A percentile compares a stretch with the other conserved stretches of the same genome.
phyloP scores from a whole-genome alignment of 257 asterid genomes.

The Solanum neorickii region DNA sequence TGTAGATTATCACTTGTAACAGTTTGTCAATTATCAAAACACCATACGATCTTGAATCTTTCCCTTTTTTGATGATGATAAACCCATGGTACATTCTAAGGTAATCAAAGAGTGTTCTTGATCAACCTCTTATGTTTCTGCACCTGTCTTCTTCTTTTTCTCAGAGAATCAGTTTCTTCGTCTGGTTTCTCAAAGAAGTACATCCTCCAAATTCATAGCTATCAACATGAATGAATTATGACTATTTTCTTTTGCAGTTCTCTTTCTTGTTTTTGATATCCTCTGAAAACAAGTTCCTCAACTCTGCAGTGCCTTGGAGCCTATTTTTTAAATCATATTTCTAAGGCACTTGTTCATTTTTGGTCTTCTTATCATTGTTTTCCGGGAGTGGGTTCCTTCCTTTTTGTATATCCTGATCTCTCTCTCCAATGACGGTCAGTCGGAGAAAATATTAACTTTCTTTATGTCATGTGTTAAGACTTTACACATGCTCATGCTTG shows the following conservation, averaged over 20 bases:
- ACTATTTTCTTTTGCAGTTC: background rate
- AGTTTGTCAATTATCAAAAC: background rate
- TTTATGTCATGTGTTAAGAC: background rate
- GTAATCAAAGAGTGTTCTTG: background rate
- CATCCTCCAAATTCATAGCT: background rate
- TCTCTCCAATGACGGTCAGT: background rate
- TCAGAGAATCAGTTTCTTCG: background rate
- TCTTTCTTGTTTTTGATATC: background rate
- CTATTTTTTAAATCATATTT: background rate
- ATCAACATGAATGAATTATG: background rate
- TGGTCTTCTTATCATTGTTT: background rate
- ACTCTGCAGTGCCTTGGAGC: background rate
- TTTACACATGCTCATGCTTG: background rate
- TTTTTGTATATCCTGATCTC: background rate
- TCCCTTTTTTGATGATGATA: background rate
- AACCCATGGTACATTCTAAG: background rate
- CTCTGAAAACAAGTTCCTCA: background rate
- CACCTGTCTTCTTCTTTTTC: background rate
- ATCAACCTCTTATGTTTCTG: background rate
- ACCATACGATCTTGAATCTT: background rate
- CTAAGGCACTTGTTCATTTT: background rate
- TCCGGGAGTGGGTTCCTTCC: background rate
- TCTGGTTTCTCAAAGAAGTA: background rate
- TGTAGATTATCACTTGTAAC: background rate
- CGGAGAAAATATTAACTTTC: background rate